Conservation (phyloP, 2,329 filamentous ascomycete species). For the Acrocalymma vagum region DNA sequence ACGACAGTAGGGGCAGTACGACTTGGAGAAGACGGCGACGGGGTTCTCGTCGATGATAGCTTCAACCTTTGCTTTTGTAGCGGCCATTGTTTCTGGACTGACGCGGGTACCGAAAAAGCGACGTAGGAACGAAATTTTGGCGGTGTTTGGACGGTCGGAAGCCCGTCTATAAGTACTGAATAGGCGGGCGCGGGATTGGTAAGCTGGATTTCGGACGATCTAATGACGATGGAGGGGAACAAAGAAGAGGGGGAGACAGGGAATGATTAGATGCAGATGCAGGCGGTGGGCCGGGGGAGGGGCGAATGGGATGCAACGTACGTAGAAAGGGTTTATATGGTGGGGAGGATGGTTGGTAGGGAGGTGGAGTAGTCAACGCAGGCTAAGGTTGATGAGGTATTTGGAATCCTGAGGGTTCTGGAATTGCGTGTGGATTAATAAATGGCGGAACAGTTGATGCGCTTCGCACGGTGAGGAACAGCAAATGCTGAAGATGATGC, state of each 20-base stretch:
- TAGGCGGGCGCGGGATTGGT: neutral
- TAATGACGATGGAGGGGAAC: no score
- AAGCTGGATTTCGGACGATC: slow-evolving; percentile 3
- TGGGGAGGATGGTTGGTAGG: no score
- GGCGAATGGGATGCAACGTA: no score
- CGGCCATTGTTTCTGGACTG: slow-evolving; percentile 76
- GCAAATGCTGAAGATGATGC: slow-evolving; percentile 37
- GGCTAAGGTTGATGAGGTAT: no score
- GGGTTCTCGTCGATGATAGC: slow-evolving; percentile 87
- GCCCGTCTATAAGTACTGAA: neutral
- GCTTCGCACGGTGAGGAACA: slow-evolving; percentile 35
- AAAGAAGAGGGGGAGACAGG: no score
- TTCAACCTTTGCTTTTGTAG: slow-evolving; percentile 84
- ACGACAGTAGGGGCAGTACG: slow-evolving; percentile 92
- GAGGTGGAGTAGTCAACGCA: no score
- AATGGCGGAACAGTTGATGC: slow-evolving; percentile 24
- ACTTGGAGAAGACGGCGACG: slow-evolving; percentile 96
- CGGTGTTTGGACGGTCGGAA: slow-evolving; percentile 27
- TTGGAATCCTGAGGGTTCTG: no score
- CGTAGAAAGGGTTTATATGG: no score
- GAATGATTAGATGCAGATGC: no score
- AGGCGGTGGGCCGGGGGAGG: no score
- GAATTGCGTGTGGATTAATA: no score
- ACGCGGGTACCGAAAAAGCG: slow-evolving; percentile 72
- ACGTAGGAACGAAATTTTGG: slow-evolving; percentile 73